Base-by-base conservation (phyloP, 768 basidiomycete genomes). In the Trametes cingulata region DNA sequence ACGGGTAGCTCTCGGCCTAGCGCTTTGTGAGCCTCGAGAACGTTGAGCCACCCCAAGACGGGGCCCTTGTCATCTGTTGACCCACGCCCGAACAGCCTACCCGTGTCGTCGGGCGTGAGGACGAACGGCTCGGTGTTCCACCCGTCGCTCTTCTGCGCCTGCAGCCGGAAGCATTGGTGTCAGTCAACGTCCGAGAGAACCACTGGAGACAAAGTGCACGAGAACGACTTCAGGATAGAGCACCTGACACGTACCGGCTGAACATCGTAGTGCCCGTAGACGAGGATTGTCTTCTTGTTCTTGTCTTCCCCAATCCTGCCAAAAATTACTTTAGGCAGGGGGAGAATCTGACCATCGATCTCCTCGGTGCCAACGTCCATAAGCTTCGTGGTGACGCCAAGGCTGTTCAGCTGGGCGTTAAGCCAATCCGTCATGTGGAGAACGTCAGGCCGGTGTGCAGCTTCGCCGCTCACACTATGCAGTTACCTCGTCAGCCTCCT, bases 181-280 rank as follows among this genome's bases (percentile, higher is more conserved):
- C 29, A 33, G 29, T n/a, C n/a, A n/a, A n/a, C n/a, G n/a, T n/a
- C n/a, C n/a, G n/a, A n/a, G n/a, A n/a, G n/a, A n/a, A n/a, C n/a
- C 29, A 10, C 6, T 45, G 19, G n/a, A 27, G 17, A 35, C 45
- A 24, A 22, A 10, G 3, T 36, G n/a, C 24, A 15, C n/a, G 39
- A 43, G 2, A 33, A 19, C 1, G 9, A 33, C n/a, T n/a, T n/a
- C n/a, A n/a, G 9, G 5, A 15, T 7, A n/a, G n/a, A n/a, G n/a
- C n/a, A n/a, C n/a, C n/a, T n/a, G 6, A 12, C 3, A 74, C 85
- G 53, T 60, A 91, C 91, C 9, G 95, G 95, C 68, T 97, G 95
- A 6, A 97, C 95, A 70, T 97, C 95, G 69, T 93, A 96, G 73
- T 98, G 95, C 1, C 93, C 95, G 70, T 98, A 98, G 33, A 98